phyloP scores from a whole-genome alignment of 2,329 filamentous ascomycete species.

The Trematosphaeria pertusa region DNA sequence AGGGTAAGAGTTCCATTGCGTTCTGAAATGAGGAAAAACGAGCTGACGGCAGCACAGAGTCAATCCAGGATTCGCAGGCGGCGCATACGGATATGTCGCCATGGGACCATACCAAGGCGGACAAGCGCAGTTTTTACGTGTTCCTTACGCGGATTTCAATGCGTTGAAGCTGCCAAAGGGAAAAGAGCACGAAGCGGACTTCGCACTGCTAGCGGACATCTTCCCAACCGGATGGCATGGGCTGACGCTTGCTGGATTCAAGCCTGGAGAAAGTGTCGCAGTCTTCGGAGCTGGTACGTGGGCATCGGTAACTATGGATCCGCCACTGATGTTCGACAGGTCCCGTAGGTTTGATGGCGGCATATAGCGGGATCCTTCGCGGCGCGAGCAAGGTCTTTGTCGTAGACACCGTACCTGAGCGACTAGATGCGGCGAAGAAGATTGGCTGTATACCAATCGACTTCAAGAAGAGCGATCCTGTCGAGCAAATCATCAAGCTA shows the following conservation, averaged over 20 bases:
- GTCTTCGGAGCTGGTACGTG: slow-evolving; percentile 64
- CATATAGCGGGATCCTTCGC: slow-evolving; percentile 66
- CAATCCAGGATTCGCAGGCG: slow-evolving; percentile 66
- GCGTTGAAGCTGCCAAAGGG: slow-evolving; percentile 67
- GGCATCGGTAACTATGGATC: not conserved
- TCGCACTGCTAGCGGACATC: slow-evolving; percentile 60
- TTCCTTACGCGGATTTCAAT: slow-evolving; percentile 73
- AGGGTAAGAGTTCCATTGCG: slow-evolving; percentile 43
- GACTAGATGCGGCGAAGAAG: slow-evolving; percentile 65
- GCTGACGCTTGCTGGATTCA: slow-evolving; percentile 64
- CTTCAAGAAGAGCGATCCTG: slow-evolving; percentile 65
- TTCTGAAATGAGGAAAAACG: not conserved
- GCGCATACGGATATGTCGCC: slow-evolving; percentile 68
- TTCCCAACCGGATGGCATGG: slow-evolving; percentile 65
- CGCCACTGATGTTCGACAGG: slow-evolving; percentile 33
- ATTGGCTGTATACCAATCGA: slow-evolving; percentile 69
- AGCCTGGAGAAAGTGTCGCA: slow-evolving; percentile 67
- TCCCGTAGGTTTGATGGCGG: slow-evolving; percentile 71
- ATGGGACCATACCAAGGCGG: slow-evolving; percentile 65
- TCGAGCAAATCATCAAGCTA: slow-evolving; percentile 65
- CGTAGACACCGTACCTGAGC: slow-evolving; percentile 67
- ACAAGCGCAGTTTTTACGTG: slow-evolving; percentile 69
- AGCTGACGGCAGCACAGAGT: slow-evolving; percentile 42
- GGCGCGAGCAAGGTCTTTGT: slow-evolving; percentile 68
- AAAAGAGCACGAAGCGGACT: slow-evolving; percentile 67